Percentiles rank a stretch among this genome's conserved stretches.
phyloP scores from a whole-genome alignment of 2,329 filamentous ascomycete species.

The Dendryphion nanum region DNA sequence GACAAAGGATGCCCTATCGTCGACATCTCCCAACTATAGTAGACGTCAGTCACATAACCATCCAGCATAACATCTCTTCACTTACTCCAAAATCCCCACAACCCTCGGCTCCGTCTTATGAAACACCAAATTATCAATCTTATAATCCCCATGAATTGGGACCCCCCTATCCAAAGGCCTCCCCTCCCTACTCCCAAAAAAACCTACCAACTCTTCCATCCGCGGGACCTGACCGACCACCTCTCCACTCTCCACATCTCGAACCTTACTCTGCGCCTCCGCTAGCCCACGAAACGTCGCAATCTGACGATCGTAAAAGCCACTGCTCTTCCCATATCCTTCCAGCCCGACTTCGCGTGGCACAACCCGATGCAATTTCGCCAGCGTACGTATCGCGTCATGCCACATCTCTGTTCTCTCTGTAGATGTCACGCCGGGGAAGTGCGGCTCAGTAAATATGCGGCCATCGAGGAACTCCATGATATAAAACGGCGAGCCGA shows the following conservation, averaged over 20 bases:
- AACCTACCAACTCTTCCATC: constrained; percentile 70
- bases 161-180: constrained; percentile 74
- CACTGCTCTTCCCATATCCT: constrained; percentile 65
- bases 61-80: background rate
- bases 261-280: constrained; percentile 66
- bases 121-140: constrained; percentile 65
- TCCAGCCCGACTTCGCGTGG: constrained; percentile 64
- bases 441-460: constrained; percentile 80
- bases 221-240: constrained; percentile 72
- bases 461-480: constrained; percentile 92
- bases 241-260: constrained; percentile 72
- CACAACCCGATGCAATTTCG: constrained; percentile 73
- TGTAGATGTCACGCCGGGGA: constrained; percentile 66
- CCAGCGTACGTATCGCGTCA: constrained; percentile 75
- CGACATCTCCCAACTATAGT: constrained; percentile 79
- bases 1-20: constrained; percentile 89
- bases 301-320: constrained; percentile 82
- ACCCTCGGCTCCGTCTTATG: constrained; percentile 80
- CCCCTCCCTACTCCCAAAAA: constrained; percentile 64
- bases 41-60: too few species aligned
- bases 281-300: constrained; percentile 77
- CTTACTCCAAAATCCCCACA: constrained; percentile 80
- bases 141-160: constrained; percentile 89
- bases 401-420: constrained; percentile 79
- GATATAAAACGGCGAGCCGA: constrained; percentile 90